Evolutionary conservation across 495 filamentous ascomycete genomes (phyloP), one percentile per base, ranked within the genome.

Genomic region (Tuber aestivum): DNA sequence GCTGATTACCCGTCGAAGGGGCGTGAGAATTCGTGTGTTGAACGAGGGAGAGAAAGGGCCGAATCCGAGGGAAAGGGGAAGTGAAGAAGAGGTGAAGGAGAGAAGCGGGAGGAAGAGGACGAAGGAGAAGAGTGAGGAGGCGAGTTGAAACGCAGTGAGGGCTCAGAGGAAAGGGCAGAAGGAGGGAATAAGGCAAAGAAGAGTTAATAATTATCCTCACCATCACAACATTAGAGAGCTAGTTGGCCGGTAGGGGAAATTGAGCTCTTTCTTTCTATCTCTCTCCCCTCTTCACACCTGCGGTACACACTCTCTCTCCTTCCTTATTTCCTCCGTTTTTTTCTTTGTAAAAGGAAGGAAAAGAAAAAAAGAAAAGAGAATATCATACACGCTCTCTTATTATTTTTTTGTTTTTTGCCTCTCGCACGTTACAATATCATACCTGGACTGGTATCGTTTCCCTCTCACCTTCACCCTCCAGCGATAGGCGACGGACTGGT

Each of bases 141-240:
- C 10, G 48, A 3, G n/a, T 10, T 9, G 32, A 14, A 32, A 16
- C n/a, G 32, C n/a, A 61, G n/a, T 61, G 56, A 61, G 56, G 56
- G n/a, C n/a, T 16, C n/a, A 61, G n/a, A 61, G 56, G n/a, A 61
- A 61, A 61, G 50, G n/a, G n/a, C 9, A 27, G 50, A 61, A 61
- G 50, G 50, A 14, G 10, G 48, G 56, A 32, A 61, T 32, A 61
- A 4, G 56, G 56, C 56, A 61, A 61, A 61, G 56, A 61, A 61
- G 56, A 61, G 56, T 27, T 61, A 32, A 61, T 61, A 61, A 61
- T 61, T n/a, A n/a, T n/a, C 56, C 56, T 32, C 56, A 61, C 32
- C 56, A 61, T 61, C 56, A 61, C 27, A 61, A 32, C 50, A 61
- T 12, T 10, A 61, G n/a, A 61, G 56, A 61, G 56, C 27, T 61